These are phyloP conservation scores for Boletus edulis DNA, from an alignment of 768 basidiomycete species.

Conservation along the genomic window DNA sequence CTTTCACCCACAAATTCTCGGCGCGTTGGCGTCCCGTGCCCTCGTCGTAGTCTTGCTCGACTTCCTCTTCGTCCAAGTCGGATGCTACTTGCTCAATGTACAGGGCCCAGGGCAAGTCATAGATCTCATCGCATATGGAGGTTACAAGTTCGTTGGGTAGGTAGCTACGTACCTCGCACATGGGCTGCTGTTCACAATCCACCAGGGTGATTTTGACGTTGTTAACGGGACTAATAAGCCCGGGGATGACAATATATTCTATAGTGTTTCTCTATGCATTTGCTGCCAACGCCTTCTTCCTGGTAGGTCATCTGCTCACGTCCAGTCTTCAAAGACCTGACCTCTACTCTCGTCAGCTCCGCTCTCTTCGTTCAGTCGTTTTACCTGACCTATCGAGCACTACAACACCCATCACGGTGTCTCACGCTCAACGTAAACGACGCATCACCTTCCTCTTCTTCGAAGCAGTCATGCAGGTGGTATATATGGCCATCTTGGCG, in stretches of 20 bases:
- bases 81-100: slow-evolving; percentile 92
- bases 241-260: slow-evolving; percentile 62
- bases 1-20: slow-evolving; percentile 89
- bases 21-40: slow-evolving; percentile 81
- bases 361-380: slow-evolving; percentile 88
- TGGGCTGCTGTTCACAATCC: not conserved
- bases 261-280: slow-evolving; percentile 82
- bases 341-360: slow-evolving; percentile 57
- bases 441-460: slow-evolving; percentile 88
- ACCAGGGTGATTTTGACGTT: slow-evolving; percentile 82
- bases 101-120: slow-evolving; percentile 67
- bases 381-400: slow-evolving; percentile 69
- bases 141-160: slow-evolving; percentile 97
- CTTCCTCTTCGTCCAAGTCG: slow-evolving; percentile 84
- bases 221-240: slow-evolving; percentile 63
- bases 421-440: slow-evolving; percentile 75
- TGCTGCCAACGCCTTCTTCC: slow-evolving; percentile 89
- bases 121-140: slow-evolving; percentile 88
- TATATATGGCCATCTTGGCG: slow-evolving; percentile 85
- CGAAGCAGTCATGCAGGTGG: slow-evolving; percentile 75
- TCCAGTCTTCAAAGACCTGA: not conserved
- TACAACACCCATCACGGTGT: slow-evolving; percentile 53
- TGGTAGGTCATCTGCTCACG: slow-evolving; percentile 50
- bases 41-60: slow-evolving; percentile 84
- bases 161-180: slow-evolving; percentile 14